Conservation (phyloP, 1,284 basidiomycete genomes). For the Ganoderma sinense region DNA sequence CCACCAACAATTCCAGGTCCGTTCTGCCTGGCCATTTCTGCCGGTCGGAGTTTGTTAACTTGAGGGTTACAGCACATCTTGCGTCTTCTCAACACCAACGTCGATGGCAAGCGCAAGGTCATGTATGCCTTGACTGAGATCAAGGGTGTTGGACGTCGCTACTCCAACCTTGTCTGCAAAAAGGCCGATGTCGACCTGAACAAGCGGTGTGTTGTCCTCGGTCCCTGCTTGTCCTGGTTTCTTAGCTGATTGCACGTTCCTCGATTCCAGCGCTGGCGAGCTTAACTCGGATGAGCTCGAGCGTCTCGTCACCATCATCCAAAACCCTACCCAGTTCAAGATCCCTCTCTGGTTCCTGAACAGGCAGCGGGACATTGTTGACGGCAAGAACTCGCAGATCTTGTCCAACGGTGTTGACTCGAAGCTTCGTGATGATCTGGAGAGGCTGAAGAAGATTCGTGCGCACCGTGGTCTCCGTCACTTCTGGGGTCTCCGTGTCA, state of each 20-base stretch:
- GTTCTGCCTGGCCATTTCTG: background rate
- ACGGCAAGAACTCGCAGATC: conserved; percentile 97
- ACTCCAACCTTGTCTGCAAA: conserved; percentile 99
- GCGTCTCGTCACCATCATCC: conserved; percentile 99
- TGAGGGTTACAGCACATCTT: conserved; percentile 80
- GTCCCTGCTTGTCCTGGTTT: background rate
- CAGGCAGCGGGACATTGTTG: conserved; percentile 98
- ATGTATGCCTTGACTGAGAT: conserved; percentile 99
- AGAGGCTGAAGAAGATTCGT: conserved; percentile 99
- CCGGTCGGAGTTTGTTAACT: conserved; percentile 3
- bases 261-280: conserved; percentile 77
- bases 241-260: background rate
- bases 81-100: conserved; percentile 99
- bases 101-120: conserved; percentile 98
- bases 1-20: conserved; percentile 92
- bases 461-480: conserved; percentile 98
- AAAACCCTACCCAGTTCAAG: conserved; percentile 99
- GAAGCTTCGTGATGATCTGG: conserved; percentile 98
- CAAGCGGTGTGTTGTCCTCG: conserved; percentile 84
- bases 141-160: conserved; percentile 99
- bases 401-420: conserved; percentile 98
- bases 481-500: conserved; percentile 94
- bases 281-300: conserved; percentile 98
- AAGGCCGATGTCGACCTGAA: conserved; percentile 99
- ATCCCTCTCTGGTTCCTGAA: conserved; percentile 99